A percentile compares a stretch with the other conserved stretches of the same genome.
phyloP scores from a whole-genome alignment of 2,329 filamentous ascomycete species.

The Xylariaceae sp. region DNA sequence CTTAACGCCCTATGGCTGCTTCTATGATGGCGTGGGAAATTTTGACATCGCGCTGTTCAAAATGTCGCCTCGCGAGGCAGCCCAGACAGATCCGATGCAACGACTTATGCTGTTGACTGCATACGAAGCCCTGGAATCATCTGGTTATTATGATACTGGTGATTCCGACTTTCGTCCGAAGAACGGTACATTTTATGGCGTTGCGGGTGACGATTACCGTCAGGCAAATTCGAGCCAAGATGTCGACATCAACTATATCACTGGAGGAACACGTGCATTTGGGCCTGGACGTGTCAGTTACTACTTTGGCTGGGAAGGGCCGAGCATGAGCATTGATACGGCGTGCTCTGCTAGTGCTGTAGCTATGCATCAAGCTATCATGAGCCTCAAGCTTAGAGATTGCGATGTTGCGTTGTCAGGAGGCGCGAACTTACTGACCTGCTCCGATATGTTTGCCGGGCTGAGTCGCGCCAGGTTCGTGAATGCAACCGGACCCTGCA shows the following conservation, averaged over 20 bases:
- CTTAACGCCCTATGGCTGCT: constrained; percentile 20
- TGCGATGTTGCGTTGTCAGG: constrained; percentile 61
- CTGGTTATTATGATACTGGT: constrained; percentile 43
- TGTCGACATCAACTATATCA: constrained; percentile 52
- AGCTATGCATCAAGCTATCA: constrained; percentile 49
- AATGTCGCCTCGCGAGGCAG: constrained; percentile 32
- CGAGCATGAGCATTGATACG: constrained; percentile 39
- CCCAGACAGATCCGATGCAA: constrained; percentile 66
- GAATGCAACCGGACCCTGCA: constrained; percentile 27
- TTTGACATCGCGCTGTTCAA: constrained; percentile 34
- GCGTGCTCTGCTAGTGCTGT: constrained; percentile 39
- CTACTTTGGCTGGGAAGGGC: constrained; percentile 40
- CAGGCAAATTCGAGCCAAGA: constrained; percentile 67
- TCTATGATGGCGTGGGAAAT: constrained; percentile 14
- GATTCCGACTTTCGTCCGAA: constrained; percentile 17
- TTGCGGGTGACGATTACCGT: constrained; percentile 51
- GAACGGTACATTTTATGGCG: constrained; percentile 28
- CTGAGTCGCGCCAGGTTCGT: constrained; percentile 65
- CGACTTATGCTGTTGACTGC: constrained; percentile 67
- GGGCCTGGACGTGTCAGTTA: constrained; percentile 45
- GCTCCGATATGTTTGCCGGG: constrained; percentile 67
- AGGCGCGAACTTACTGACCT: constrained; percentile 42
- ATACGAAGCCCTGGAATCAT: constrained; percentile 71
- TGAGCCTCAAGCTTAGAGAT: constrained; percentile 65
- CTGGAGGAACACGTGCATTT: constrained; percentile 44